Evolutionary conservation across 2,329 filamentous ascomycete genomes (phyloP).

Genomic region (Microdochium paspali): DNA sequence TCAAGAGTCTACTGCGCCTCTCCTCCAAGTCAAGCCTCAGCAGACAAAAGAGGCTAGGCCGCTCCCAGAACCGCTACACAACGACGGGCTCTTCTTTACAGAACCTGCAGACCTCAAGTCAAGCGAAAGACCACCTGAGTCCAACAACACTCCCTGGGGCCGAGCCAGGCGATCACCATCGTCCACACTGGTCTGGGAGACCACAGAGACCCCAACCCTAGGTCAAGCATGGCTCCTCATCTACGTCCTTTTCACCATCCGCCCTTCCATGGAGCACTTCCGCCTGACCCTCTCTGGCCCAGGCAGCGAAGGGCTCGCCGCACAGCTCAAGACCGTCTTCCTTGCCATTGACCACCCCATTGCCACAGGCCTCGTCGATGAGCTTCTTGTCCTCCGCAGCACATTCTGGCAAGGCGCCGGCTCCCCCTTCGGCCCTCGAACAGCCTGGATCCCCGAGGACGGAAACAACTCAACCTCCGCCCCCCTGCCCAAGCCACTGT

Average conservation of each 20-base stretch:
- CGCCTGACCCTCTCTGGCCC: constrained; percentile 34
- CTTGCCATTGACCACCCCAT: constrained; percentile 40
- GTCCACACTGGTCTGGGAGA: constrained; percentile 34
- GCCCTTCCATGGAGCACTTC: constrained; percentile 36
- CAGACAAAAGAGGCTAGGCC: constrained; percentile 16
- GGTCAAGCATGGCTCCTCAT: constrained; percentile 43
- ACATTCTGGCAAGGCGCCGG: constrained; percentile 65
- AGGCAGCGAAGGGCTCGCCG: constrained; percentile 18
- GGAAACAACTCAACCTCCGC: constrained; percentile 18
- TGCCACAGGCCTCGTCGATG: constrained; percentile 15
- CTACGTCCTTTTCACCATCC: constrained; percentile 42
- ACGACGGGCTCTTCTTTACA: constrained; percentile 29
- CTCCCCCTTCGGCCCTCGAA: constrained; percentile 55
- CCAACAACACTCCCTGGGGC: constrained; percentile 47
- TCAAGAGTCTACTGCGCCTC: constrained; percentile 4
- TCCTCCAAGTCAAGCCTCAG: constrained; percentile 25
- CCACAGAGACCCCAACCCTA: background rate
- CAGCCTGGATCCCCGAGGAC: constrained; percentile 48
- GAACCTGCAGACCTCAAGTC: constrained; percentile 37
- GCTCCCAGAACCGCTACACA: constrained; percentile 22
- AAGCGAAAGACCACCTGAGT: constrained; percentile 35
- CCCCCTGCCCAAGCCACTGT: constrained; percentile 25
- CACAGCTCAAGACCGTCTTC: constrained; percentile 34
- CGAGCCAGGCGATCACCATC: constrained; percentile 43
- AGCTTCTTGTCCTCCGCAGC: constrained; percentile 35